Evolutionary conservation across 441 rosid genomes (phyloP), one percentile per base, ranked within the genome.

Genomic region (Erysimum pusillum): DNA sequence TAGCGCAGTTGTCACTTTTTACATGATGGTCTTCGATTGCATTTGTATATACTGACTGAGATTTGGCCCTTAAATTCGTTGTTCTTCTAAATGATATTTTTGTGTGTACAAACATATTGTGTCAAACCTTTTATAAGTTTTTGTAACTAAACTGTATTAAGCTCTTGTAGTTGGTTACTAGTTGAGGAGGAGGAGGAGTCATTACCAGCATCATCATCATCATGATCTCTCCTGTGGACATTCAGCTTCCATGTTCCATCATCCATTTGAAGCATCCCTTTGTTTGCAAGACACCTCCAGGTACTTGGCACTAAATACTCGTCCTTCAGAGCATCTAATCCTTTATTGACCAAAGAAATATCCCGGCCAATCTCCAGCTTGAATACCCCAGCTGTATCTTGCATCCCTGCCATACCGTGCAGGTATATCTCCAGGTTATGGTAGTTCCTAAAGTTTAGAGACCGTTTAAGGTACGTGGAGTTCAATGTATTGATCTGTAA

Each of bases 341-440:
- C 39, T 48, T 85, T 86, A 64, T 87, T 88, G 52, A 85, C 84
- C 75, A 89, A 73, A 0, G 87, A 61, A 42, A 83, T 49, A 74
- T 83, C 88, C 58, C 88, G 69, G 15, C 83, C 77, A 39, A 83
- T 76, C 64, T 69, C 85, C 71, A 87, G 71, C 49, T 78, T 64
- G 53, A 89, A 89, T 17, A 63, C 79, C 17, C 79, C 82, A 0
- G 31, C 32, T 12, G 0, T 32, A 13, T 86, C 94, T 46, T 86
- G 85, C 53, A 83, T 81, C 63, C 94, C 89, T 0, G 94, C 92
- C 17, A 88, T 22, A 48, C 86, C 87, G 39, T 90, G 96, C 71
- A 89, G 56, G 61, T 89, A 87, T 3, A 18, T 78, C 83, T 90
- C 91, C 74, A 85, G 31, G 51, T 72, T 71, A 77, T 89, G 97